Conservation (phyloP, 208 protist species). For the Crithidia thermophila region DNA sequence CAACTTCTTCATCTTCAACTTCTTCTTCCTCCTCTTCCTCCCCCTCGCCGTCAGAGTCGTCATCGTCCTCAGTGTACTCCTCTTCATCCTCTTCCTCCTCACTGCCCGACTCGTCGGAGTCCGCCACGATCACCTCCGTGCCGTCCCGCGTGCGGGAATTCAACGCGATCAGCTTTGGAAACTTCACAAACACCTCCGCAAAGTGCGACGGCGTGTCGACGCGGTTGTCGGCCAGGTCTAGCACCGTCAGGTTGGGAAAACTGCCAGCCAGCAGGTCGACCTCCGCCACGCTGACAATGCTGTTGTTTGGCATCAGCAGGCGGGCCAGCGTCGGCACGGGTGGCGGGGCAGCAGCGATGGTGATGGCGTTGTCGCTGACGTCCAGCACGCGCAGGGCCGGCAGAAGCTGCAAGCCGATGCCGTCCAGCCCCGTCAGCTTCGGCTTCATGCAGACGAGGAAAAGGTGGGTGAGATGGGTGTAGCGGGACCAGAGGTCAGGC, state of each 20-base stretch:
- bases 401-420: constrained; percentile 36
- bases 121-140: constrained; percentile 46
- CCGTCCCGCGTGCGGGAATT: constrained; percentile 59
- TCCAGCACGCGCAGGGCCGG: constrained; percentile 62
- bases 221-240: constrained; percentile 68
- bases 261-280: constrained; percentile 48
- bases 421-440: constrained; percentile 35
- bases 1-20: no score
- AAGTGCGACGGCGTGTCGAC: constrained; percentile 55
- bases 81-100: constrained; percentile 33
- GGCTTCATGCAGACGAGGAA: constrained; percentile 75
- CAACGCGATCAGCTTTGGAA: constrained; percentile 52
- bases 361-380: constrained; percentile 85
- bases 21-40: not conserved
- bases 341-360: constrained; percentile 32
- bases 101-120: constrained; percentile 35
- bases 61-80: constrained; percentile 24
- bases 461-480: constrained; percentile 56
- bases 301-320: constrained; percentile 78
- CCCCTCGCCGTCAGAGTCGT: constrained; percentile 15
- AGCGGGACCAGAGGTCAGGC: constrained; percentile 49
- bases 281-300: constrained; percentile 50
- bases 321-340: constrained; percentile 36
- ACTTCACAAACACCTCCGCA: constrained; percentile 50
- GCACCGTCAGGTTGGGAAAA: constrained; percentile 66